These are phyloP conservation scores for Sanghuangporus baumii DNA, from an alignment of 1,284 basidiomycete genomes.

Conservation along the genomic window DNA sequence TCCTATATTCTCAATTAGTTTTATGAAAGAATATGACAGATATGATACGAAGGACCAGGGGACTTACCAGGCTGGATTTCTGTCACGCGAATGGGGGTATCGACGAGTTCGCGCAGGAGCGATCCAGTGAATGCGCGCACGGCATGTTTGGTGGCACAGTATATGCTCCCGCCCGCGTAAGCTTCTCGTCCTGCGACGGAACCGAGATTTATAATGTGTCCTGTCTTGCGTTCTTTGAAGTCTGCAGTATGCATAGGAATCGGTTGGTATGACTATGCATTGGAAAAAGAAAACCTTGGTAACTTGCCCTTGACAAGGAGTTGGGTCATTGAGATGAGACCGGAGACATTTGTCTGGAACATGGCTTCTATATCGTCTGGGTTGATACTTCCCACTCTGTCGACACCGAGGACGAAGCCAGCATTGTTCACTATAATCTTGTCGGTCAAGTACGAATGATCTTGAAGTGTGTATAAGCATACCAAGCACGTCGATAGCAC, in stretches of 20 bases:
- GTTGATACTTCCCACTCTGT: slow-evolving; percentile 75
- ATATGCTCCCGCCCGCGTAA: slow-evolving; percentile 83
- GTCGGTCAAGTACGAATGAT: neutral
- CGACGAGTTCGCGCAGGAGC: slow-evolving; percentile 81
- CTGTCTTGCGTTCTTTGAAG: slow-evolving; percentile 84
- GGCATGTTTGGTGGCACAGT: slow-evolving; percentile 85
- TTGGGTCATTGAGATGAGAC: slow-evolving; percentile 81
- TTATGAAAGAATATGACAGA: neutral
- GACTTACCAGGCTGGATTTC: slow-evolving; percentile 80
- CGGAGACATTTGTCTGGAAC: slow-evolving; percentile 92
- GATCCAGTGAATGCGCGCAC: slow-evolving; percentile 85
- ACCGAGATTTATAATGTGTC: slow-evolving; percentile 95
- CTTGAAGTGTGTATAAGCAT: slow-evolving; percentile 17
- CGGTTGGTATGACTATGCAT: neutral
- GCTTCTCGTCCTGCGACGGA: slow-evolving; percentile 90
- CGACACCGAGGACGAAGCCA: slow-evolving; percentile 80
- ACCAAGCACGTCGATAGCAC: slow-evolving; percentile 74
- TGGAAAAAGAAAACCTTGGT: neutral
- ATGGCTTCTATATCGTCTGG: slow-evolving; percentile 78
- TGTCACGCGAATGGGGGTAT: slow-evolving; percentile 86
- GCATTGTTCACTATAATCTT: slow-evolving; percentile 71
- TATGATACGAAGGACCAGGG: neutral
- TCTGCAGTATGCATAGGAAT: slow-evolving; percentile 37
- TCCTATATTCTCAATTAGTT: slow-evolving; percentile 33
- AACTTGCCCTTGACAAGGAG: slow-evolving; percentile 62